Evolutionary conservation across 2,329 filamentous ascomycete species (phyloP).

Genomic region (Arachnomyces sp.): DNA sequence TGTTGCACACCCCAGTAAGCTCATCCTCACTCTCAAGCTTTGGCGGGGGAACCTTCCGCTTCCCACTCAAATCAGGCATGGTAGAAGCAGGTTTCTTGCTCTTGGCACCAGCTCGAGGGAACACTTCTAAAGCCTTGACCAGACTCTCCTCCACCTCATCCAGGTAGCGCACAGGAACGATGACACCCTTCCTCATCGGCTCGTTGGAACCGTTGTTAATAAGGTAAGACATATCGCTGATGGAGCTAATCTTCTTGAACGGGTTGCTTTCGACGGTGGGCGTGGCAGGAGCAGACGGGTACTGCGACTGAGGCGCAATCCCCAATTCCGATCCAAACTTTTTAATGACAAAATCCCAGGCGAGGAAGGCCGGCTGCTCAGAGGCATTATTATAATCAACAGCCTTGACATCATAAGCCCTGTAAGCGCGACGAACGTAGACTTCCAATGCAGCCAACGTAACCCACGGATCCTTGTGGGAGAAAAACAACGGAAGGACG

Average conservation of each 20-base stretch:
- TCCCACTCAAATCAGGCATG: constrained; percentile 64
- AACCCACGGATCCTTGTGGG: constrained; percentile 88
- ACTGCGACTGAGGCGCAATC: constrained; percentile 56
- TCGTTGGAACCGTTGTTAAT: constrained; percentile 60
- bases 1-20: constrained; percentile 82
- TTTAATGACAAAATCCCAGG: constrained; percentile 92
- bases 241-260: constrained; percentile 82
- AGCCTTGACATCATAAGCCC: constrained; percentile 83
- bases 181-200: constrained; percentile 81
- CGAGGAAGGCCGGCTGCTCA: constrained; percentile 70
- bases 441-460: constrained; percentile 89
- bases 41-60: constrained; percentile 52
- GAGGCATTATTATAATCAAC: constrained; percentile 70
- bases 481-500: constrained; percentile 90
- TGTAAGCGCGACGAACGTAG: constrained; percentile 91
- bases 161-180: constrained; percentile 85
- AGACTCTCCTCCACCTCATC: constrained; percentile 89
- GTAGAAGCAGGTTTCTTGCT: constrained; percentile 49
- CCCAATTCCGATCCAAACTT: constrained; percentile 92
- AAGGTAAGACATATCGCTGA: constrained; percentile 93
- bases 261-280: constrained; percentile 53
- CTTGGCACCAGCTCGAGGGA: constrained; percentile 53
- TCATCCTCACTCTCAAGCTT: constrained; percentile 60
- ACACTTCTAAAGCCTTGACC: constrained; percentile 71
- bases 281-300: constrained; percentile 75